These are phyloP conservation scores for Schizosaccharomyces octosporus DNA, from an alignment of 805 yeast genomes.

Conservation along the genomic window DNA sequence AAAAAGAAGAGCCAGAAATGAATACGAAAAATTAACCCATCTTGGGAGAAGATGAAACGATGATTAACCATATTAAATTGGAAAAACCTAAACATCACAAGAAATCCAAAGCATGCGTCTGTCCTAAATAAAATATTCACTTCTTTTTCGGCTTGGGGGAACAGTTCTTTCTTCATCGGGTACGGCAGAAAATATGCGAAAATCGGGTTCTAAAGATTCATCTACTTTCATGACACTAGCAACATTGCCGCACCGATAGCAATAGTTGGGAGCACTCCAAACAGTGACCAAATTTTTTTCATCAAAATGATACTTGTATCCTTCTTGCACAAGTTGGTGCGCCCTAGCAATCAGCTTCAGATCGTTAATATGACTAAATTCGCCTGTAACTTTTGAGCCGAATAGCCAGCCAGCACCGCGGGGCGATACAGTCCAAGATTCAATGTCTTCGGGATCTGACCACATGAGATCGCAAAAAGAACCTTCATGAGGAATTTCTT, in stretches of 20 bases:
- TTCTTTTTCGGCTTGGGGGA: constrained; percentile 1
- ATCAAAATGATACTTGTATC: constrained; percentile 85
- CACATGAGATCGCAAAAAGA: constrained; percentile 93
- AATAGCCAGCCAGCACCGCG: constrained; percentile 98
- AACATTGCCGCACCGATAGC: constrained; percentile 93
- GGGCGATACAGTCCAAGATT: constrained; percentile 93
- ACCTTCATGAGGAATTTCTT: constrained; percentile 97
- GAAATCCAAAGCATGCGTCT: too few species aligned
- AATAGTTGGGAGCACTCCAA: constrained; percentile 93
- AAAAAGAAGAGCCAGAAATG: too few species aligned
- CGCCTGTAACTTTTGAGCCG: constrained; percentile 81
- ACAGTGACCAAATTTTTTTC: constrained; percentile 93
- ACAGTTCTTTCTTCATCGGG: not conserved
- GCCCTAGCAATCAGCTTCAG: constrained; percentile 78
- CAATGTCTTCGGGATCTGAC: constrained; percentile 93
- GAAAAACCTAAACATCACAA: too few species aligned
- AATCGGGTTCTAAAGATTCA: constrained; percentile 64
- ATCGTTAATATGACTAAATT: constrained; percentile 85
- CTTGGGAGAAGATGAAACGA: too few species aligned
- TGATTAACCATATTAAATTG: too few species aligned
- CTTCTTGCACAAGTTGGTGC: constrained; percentile 96
- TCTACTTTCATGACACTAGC: constrained; percentile 95
- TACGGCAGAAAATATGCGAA: constrained; percentile 78
- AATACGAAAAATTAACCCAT: too few species aligned
- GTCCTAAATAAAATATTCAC: not conserved